These are phyloP conservation scores for Hawksworthiomyces lignivorus DNA, from an alignment of 2,329 filamentous ascomycete species.

Conservation along the genomic window DNA sequence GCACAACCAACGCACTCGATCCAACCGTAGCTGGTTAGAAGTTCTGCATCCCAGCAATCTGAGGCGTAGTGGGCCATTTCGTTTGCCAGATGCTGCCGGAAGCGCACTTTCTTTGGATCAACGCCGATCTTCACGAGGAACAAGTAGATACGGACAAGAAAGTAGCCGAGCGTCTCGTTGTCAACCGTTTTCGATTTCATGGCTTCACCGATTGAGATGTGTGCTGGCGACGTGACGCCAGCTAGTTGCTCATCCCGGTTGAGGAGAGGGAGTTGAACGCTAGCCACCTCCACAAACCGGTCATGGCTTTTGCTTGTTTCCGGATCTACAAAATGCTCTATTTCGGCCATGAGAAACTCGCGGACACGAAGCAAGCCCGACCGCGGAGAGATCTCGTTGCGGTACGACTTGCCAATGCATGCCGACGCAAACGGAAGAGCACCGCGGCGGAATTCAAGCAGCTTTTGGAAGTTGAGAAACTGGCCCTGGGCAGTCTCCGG, in stretches of 20 bases:
- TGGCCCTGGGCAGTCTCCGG: slow-evolving; percentile 98
- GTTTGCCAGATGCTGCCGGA: slow-evolving; percentile 88
- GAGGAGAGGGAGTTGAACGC: slow-evolving; percentile 76
- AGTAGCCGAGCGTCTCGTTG: slow-evolving; percentile 97
- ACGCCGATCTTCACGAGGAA: slow-evolving; percentile 87
- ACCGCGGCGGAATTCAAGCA: slow-evolving; percentile 92
- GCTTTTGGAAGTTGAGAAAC: slow-evolving; percentile 88
- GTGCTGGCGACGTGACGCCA: slow-evolving; percentile 70
- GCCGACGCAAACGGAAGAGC: slow-evolving; percentile 96
- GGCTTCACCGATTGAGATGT: slow-evolving; percentile 75
- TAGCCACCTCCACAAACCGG: slow-evolving; percentile 77
- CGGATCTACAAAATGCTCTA: slow-evolving; percentile 97
- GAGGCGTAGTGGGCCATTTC: slow-evolving; percentile 82
- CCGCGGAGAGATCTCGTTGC: slow-evolving; percentile 94
- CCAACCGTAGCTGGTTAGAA: slow-evolving; percentile 90
- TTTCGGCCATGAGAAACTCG: slow-evolving; percentile 98
- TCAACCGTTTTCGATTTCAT: slow-evolving; percentile 78
- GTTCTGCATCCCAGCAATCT: slow-evolving; percentile 97
- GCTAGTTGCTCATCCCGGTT: slow-evolving; percentile 78
- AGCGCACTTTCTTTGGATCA: slow-evolving; percentile 81
- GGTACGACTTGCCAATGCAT: slow-evolving; percentile 94
- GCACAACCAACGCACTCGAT: slow-evolving; percentile 97
- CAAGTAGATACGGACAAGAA: slow-evolving; percentile 84
- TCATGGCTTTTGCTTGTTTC: slow-evolving; percentile 89
- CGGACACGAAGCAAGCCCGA: slow-evolving; percentile 87